phyloP scores from a whole-genome alignment of 441 rosid genomes.

The Kokia cookei region DNA sequence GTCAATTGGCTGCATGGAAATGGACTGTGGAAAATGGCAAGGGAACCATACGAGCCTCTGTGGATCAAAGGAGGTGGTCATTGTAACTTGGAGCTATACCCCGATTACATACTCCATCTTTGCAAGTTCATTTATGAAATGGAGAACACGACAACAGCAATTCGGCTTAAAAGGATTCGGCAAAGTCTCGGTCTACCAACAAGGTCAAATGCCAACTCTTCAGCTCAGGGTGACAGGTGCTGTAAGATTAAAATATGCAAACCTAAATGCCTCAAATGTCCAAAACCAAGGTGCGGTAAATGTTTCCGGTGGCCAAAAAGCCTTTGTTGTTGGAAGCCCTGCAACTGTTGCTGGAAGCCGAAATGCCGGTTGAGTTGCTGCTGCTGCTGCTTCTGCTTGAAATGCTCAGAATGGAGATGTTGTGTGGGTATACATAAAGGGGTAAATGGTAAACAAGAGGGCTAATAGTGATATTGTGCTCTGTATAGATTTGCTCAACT shows the following conservation, averaged over 20 bases:
- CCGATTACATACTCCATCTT: constrained; percentile 85
- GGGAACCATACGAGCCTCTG: constrained; percentile 83
- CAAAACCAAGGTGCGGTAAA: constrained; percentile 19
- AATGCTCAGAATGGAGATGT: constrained; percentile 32
- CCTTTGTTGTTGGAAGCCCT: constrained; percentile 32
- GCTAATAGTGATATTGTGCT: constrained; percentile 16
- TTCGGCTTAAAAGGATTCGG: constrained; percentile 65
- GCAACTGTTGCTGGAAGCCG: constrained; percentile 24
- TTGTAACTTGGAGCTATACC: constrained; percentile 92
- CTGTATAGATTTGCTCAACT: constrained; percentile 30
- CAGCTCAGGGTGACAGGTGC: constrained; percentile 26
- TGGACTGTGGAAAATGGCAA: constrained; percentile 81
- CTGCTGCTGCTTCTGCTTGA: constrained; percentile 29
- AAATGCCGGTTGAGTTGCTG: constrained; percentile 14
- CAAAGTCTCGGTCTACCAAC: constrained; percentile 39
- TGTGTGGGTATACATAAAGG: constrained; percentile 20
- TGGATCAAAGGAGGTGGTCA: constrained; percentile 99
- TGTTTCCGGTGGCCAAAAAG: constrained; percentile 32
- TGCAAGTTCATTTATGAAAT: constrained; percentile 75
- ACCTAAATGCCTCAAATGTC: constrained; percentile 43
- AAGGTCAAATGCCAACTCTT: constrained; percentile 16
- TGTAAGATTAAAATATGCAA: constrained; percentile 41
- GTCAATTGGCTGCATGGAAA: constrained; percentile 96
- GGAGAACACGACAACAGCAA: constrained; percentile 70
- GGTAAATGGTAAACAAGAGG: constrained; percentile 27